Evolutionary conservation across 805 yeast genomes (phyloP), one percentile per base, ranked within the genome.

Genomic region (Alloascoidea africana): DNA sequence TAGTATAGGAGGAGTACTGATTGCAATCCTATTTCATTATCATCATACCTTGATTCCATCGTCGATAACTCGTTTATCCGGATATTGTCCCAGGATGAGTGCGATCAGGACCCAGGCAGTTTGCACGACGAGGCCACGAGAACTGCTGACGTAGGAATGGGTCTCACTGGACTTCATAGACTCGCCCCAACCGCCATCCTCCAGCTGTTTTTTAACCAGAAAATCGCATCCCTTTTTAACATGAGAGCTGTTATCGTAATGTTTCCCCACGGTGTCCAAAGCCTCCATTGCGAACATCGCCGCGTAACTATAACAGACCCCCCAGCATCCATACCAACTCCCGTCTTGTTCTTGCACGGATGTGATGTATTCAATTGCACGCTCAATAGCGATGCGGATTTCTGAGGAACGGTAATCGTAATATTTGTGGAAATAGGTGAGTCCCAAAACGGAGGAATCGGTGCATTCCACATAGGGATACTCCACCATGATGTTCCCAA

Each of bases 271-370:
- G 3, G 89, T 71, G 17, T 73, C 63, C 36, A 91, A 64, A 0
- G 97, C 97, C 48, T 91, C 99, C 18, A 91, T 57, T 0, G 99
- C 99, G 69, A 91, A 91, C 98, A 91, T 91, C 2, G 86, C 82
- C 0, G 97, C 97, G 56, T 91, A 91, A 0, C 96, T 83, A 53
- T 68, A 86, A 53, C 99, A 91, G 3, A 91, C 77, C 27, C 98
- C 99, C 99, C 99, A 91, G 32, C 85, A 76, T 1, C 99, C 99
- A 54, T 87, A 93, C 97, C 97, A 91, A 11, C 94, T 76, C 0
- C 99, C 99, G 55, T 91, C 95, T 0, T 51, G 49, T 34, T 65
- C 62, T 56, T 91, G 98, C 2, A 71, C 70, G 2, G 62, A 55
- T 36, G 69, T 70, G 34, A 91, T 82, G 49, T 79, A 91, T 3